phyloP scores from a whole-genome alignment of 106 monocot genomes.

The Chionographis japonica region DNA sequence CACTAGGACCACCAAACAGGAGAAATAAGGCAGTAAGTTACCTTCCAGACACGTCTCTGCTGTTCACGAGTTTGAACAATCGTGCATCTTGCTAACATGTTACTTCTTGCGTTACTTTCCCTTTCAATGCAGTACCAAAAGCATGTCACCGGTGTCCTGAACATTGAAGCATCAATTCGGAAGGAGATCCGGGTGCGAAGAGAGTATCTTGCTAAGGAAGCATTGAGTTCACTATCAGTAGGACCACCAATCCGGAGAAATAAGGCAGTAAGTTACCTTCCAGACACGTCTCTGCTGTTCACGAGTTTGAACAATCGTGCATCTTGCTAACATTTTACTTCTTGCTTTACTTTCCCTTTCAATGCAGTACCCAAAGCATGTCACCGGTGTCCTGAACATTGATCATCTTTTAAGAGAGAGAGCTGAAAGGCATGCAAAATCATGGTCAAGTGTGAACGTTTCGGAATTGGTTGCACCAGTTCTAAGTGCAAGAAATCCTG shows the following conservation, averaged over 20 bases:
- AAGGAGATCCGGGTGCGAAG: slow-evolving; percentile 47
- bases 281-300: slow-evolving; percentile 1
- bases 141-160: no score
- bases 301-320: neutral
- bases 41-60: no score
- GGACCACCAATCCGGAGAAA: slow-evolving; percentile 58
- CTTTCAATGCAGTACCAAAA: no score
- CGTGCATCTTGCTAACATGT: no score
- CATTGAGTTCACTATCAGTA: slow-evolving; percentile 61
- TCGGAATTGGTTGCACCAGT: slow-evolving; percentile 58
- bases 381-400: slow-evolving; percentile 36
- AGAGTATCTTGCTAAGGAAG: slow-evolving; percentile 41
- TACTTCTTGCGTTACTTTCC: no score
- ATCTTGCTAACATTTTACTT: neutral
- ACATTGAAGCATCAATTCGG: slow-evolving; percentile 33
- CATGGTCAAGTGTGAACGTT: slow-evolving; percentile 59
- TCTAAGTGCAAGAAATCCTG: slow-evolving; percentile 52
- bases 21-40: no score
- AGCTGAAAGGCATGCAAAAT: slow-evolving; percentile 32
- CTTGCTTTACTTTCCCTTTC: slow-evolving; percentile 13
- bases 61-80: no score
- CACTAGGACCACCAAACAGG: no score
- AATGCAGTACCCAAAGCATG: slow-evolving; percentile 22
- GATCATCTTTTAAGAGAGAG: slow-evolving; percentile 46
- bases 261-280: slow-evolving; percentile 34